Base-by-base conservation (phyloP, 2,329 filamentous ascomycete genomes). In the Ophiocordyceps camponoti-floridani region DNA sequence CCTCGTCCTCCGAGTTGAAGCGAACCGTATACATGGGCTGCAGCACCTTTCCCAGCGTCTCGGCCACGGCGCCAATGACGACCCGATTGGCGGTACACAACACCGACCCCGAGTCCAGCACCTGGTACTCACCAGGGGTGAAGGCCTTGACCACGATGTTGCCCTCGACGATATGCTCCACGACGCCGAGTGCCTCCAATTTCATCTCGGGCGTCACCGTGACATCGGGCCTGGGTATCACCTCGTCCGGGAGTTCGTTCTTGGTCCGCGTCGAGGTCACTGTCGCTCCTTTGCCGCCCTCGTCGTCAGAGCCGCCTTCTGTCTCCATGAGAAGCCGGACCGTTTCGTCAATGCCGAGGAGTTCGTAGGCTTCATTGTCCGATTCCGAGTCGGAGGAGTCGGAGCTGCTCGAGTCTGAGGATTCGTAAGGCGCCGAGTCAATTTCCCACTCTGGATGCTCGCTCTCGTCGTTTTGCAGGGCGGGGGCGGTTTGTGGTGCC, bases 11-110 rank as follows among this genome's bases (percentile, higher is more conserved):
- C 43, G 74, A 79, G 14, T 73, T 70, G 58, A 93, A 94, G 35
- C 77, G 74, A 10, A 95, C 75, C 1, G 82, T 83, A 63, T 96
- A 98, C 52, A 88, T 69, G 9, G 91, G 91, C 52, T 86, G 79
- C 50, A 86, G 75, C 3, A 95, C 86, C 55, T 84, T 77, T 42
- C 89, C 91, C 31, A 96, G 73, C 5, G 85, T 84, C 55, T 96
- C 89, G 4, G 79, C 72, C n/a, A 96, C 74, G 16, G 75, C 80
- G 23, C 88, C 91, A 45, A 95, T 73, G 27, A 95, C 74, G 18
- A 72, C 74, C 44, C 86, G 73, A 52, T 91, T 75, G 49, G 75
- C 75, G 27, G 79, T 76, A 62, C 86, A 95, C 27, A 98, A 72
- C 4, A 93, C 74, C 0, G 88, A 93, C 28, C 84, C 86, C 5